A percentile compares a stretch with the other conserved stretches of the same genome.
Conservation (phyloP, 352 stramenopile genomes). For the Blastocystis sp. region DNA sequence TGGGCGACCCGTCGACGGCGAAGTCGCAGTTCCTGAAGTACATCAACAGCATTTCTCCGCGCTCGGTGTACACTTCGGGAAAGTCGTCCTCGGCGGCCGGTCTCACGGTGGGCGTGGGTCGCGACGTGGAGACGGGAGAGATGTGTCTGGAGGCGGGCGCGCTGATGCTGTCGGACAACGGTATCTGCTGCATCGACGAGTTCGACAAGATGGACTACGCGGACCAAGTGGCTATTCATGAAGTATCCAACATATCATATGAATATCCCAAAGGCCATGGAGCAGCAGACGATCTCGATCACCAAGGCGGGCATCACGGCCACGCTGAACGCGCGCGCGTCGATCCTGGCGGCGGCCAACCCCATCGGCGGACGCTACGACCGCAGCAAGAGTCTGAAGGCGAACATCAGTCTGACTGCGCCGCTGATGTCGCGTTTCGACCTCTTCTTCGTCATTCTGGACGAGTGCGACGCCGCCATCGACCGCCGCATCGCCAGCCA, state of each 20-base stretch:
- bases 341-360: slow-evolving; percentile 88
- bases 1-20: slow-evolving; percentile 75
- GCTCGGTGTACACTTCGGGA: slow-evolving; percentile 87
- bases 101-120: slow-evolving; percentile 85
- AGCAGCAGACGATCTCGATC: slow-evolving; percentile 83
- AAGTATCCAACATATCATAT: too few relatives aligned
- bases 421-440: slow-evolving; percentile 89
- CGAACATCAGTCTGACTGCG: slow-evolving; percentile 89
- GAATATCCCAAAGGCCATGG: too few relatives aligned
- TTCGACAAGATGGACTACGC: slow-evolving; percentile 90
- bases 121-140: slow-evolving; percentile 70
- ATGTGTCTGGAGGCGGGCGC: slow-evolving; percentile 60
- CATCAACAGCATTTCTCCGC: slow-evolving; percentile 66
- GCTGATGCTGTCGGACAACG: slow-evolving; percentile 77
- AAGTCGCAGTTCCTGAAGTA: slow-evolving; percentile 74
- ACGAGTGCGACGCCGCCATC: slow-evolving; percentile 77
- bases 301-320: slow-evolving; percentile 83
- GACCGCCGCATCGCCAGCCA: slow-evolving; percentile 83
- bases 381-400: slow-evolving; percentile 77
- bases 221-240: slow-evolving; percentile 75
- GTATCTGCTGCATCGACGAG: slow-evolving; percentile 92
- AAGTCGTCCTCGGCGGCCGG: slow-evolving; percentile 86
- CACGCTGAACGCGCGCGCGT: slow-evolving; percentile 83
- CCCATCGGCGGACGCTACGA: slow-evolving; percentile 89
- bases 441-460: slow-evolving; percentile 79